Base-by-base conservation (phyloP, 2,329 filamentous ascomycete species). In the Aspergillus quadrilineatus region DNA sequence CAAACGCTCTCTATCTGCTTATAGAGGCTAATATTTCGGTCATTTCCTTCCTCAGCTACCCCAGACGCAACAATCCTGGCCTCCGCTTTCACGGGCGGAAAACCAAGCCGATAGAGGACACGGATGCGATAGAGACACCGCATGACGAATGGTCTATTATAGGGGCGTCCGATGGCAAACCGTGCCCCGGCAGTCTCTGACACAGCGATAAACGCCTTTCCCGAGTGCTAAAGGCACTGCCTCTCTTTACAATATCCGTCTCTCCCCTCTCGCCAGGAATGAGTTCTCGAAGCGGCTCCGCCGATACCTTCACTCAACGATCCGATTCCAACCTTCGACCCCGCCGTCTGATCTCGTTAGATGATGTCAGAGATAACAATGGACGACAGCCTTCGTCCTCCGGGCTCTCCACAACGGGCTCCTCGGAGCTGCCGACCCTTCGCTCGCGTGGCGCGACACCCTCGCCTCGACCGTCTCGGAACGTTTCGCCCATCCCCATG, bases 261-360 rank as follows among this genome's bases (percentile, higher is more conserved):
- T 7, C 44, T 50, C 53, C 52, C 42, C 59, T 46, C 56, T 60
- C 65, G 60, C 62, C 61, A 71, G 74, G 72, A 70, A 77, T 77
- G 74, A 77, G 67, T 75, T 73, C 71, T 63, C 69, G 71, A 65
- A 70, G 64, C 60, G 69, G 69, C 62, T 63, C 69, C 58, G 62
- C 63, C 67, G 70, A 75, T 67, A 63, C 66, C 64, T 64, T 70
- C 58, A 65, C 60, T 54, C 69, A 59, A 43, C 65, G 65, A 57
- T 69, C 71, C 30, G 67, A 65, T 60, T 75, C 74, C 26, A 73
- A 74, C 36, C 65, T 79, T 52, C 74, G 77, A 61, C 73, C 77
- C 55, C 76, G 75, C 55, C 74, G 76, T 42, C 63, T 78, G 51
- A 72, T 78, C 55, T 77, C 76, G 22, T 72, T 75, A 60, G 73